Percentiles rank a stretch among this genome's conserved stretches.
phyloP scores from a whole-genome alignment of 1,284 basidiomycete genomes.

The Cutaneotrichosporon daszewskae region DNA sequence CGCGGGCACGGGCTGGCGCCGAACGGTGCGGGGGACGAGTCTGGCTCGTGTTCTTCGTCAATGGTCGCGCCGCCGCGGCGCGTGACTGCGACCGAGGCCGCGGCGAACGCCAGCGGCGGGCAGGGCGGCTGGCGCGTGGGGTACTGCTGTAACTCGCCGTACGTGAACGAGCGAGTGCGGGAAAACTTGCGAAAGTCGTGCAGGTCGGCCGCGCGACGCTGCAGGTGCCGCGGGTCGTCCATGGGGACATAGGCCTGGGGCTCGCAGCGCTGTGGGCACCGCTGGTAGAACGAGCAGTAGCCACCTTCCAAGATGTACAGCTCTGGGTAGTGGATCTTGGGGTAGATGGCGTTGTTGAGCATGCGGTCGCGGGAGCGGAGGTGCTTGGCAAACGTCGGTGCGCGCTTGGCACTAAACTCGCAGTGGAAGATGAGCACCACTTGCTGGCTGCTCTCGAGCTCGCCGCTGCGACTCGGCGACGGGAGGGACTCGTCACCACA shows the following conservation, averaged over 20 bases:
- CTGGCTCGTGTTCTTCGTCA: conserved; percentile 34
- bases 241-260: conserved; percentile 82
- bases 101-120: conserved; percentile 40
- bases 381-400: conserved; percentile 91
- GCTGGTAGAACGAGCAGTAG: conserved; percentile 79
- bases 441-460: conserved; percentile 56
- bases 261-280: conserved; percentile 63
- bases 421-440: conserved; percentile 94
- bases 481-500: conserved; percentile 54
- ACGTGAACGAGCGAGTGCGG: conserved; percentile 76
- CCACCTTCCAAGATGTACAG: conserved; percentile 96
- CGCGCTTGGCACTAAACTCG: conserved; percentile 92
- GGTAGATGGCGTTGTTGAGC: conserved; percentile 80
- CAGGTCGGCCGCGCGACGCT: conserved; percentile 73
- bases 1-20: conserved; percentile 34
- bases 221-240: conserved; percentile 82
- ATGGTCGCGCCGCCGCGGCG: conserved; percentile 28
- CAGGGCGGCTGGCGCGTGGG: conserved; percentile 20
- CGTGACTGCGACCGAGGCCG: conserved; percentile 34
- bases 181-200: conserved; percentile 87
- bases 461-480: conserved; percentile 72
- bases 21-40: conserved; percentile 21
- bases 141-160: conserved; percentile 56
- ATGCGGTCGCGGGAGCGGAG: conserved; percentile 84
- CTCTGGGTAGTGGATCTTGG: conserved; percentile 91